Percentiles rank a stretch among this genome's conserved stretches.
Conservation (phyloP, 768 basidiomycete species). For the Termitomyces sp. region DNA sequence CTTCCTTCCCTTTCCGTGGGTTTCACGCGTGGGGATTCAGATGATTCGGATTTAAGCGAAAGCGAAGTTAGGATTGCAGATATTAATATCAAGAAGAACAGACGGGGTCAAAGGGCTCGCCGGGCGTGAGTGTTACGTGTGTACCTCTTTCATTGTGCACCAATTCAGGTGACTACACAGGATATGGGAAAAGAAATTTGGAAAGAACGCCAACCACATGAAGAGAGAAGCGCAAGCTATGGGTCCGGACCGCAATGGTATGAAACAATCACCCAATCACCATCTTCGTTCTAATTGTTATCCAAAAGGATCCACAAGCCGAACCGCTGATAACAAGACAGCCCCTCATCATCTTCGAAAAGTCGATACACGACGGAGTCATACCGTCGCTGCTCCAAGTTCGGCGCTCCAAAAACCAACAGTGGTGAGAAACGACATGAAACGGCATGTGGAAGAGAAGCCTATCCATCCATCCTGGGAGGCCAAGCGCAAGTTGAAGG, state of each 20-base stretch:
- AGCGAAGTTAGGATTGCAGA: slow-evolving; percentile 53
- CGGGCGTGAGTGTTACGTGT: slow-evolving; percentile 67
- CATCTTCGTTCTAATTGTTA: not conserved
- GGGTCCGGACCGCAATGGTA: not conserved
- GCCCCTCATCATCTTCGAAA: slow-evolving; percentile 18
- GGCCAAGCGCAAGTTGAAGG: slow-evolving; percentile 81
- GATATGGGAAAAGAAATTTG: slow-evolving; percentile 98
- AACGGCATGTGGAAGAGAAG: slow-evolving; percentile 23
- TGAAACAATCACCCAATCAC: slow-evolving; percentile 1
- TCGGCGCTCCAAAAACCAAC: slow-evolving; percentile 1
- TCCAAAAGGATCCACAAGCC: not conserved
- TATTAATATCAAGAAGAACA: slow-evolving; percentile 66
- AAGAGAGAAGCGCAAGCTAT: slow-evolving; percentile 47
- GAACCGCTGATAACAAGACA: slow-evolving; percentile 6
- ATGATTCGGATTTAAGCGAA: slow-evolving; percentile 75
- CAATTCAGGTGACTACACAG: slow-evolving; percentile 37
- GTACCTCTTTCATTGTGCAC: not conserved
- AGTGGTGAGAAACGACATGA: not conserved
- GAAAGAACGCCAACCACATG: slow-evolving; percentile 87
- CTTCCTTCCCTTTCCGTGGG: slow-evolving; percentile 87
- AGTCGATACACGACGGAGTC: slow-evolving; percentile 23
- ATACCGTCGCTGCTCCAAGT: slow-evolving; percentile 11
- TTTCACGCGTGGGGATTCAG: slow-evolving; percentile 75
- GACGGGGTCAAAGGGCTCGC: slow-evolving; percentile 91
- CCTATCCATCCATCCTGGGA: slow-evolving; percentile 95